phyloP scores from a whole-genome alignment of 805 yeast genomes.

The Danielozyma ontarioensis region DNA sequence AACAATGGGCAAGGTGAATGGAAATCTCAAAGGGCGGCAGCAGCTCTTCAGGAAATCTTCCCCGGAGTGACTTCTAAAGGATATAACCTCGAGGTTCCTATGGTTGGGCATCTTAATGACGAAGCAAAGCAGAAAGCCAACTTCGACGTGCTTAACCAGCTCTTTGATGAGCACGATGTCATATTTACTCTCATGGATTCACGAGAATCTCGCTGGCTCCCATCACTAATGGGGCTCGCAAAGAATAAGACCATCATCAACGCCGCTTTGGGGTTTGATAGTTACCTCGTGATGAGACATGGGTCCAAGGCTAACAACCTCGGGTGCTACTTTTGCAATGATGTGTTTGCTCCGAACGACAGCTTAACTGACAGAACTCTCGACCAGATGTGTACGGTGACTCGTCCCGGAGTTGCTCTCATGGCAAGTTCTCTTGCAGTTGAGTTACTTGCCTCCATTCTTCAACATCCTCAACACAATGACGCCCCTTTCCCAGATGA shows the following conservation, averaged over 20 bases:
- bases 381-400: conserved; percentile 98
- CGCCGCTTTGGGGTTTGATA: conserved; percentile 93
- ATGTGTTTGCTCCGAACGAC: conserved; percentile 90
- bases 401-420: conserved; percentile 92
- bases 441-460: conserved; percentile 67
- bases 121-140: conserved; percentile 45
- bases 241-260: conserved; percentile 72
- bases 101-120: conserved; percentile 85
- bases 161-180: conserved; percentile 68
- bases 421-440: conserved; percentile 84
- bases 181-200: conserved; percentile 86
- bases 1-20: conserved; percentile 56
- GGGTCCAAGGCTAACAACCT: conserved; percentile 47
- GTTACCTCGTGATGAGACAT: conserved; percentile 91
- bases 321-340: conserved; percentile 96
- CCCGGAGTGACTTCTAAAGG: conserved; percentile 74
- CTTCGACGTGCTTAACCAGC: conserved; percentile 45
- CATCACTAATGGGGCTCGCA: conserved; percentile 73
- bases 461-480: conserved; percentile 60
- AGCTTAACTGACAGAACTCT: conserved; percentile 81
- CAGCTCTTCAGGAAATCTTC: conserved; percentile 62
- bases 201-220: conserved; percentile 96
- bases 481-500: conserved; percentile 34
- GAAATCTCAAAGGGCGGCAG: conserved; percentile 81
- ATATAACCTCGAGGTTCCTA: conserved; percentile 70